Conservation (phyloP, 2,329 filamentous ascomycete genomes). For the Peltaster fructicola region DNA sequence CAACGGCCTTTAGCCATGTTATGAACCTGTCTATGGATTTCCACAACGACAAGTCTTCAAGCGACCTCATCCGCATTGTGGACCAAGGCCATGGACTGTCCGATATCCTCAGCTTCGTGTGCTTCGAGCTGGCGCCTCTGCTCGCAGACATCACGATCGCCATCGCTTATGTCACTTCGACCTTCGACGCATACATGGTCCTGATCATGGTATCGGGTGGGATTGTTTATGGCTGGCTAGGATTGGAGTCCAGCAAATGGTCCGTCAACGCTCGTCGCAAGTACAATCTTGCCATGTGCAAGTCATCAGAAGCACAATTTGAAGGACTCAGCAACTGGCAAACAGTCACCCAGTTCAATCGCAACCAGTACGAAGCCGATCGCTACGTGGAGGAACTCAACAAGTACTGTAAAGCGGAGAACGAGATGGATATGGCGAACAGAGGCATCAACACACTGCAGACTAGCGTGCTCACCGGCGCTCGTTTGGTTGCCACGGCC, state of each 20-base stretch:
- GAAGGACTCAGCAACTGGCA: constrained; percentile 44
- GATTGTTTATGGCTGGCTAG: constrained; percentile 35
- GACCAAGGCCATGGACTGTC: constrained; percentile 44
- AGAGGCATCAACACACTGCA: constrained; percentile 24
- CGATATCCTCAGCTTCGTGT: constrained; percentile 39
- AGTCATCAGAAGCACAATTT: constrained; percentile 36
- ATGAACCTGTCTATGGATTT: constrained; percentile 56
- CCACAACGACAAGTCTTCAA: constrained; percentile 46
- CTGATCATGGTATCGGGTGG: constrained; percentile 30
- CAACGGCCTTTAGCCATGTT: constrained; percentile 47
- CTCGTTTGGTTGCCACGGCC: constrained; percentile 31
- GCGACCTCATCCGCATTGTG: constrained; percentile 47
- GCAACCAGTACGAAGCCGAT: constrained; percentile 33
- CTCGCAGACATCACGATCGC: constrained; percentile 44
- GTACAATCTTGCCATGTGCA: constrained; percentile 21
- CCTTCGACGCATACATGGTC: constrained; percentile 46
- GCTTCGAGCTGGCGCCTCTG: constrained; percentile 44
- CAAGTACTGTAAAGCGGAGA: constrained; percentile 18
- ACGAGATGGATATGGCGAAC: constrained; percentile 13
- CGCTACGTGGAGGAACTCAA: constrained; percentile 28
- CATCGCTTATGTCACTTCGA: constrained; percentile 40
- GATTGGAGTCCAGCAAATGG: constrained; percentile 26
- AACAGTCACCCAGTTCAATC: constrained; percentile 43
- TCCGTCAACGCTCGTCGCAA: constrained; percentile 15
- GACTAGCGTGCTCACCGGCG: constrained; percentile 29